Conservation (phyloP, 2,329 filamentous ascomycete genomes). For the Bipolaris bicolor region DNA sequence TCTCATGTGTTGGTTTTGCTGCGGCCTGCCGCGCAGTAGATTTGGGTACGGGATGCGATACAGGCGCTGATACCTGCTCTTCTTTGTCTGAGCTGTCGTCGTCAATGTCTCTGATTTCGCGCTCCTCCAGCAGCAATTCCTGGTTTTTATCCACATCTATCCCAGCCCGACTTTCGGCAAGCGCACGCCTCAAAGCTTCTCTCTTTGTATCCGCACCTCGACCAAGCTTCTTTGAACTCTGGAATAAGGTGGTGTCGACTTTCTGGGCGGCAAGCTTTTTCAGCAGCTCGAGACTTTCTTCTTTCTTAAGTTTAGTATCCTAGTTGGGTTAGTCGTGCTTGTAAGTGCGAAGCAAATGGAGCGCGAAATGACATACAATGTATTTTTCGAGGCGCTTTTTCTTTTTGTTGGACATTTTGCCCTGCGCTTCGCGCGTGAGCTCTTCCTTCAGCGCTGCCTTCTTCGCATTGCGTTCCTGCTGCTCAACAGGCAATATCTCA, state of each 20-base stretch:
- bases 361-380: conserved; percentile 55
- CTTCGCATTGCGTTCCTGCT: conserved; percentile 61
- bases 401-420: conserved; percentile 68
- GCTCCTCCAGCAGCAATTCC: conserved; percentile 60
- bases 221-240: conserved; percentile 79
- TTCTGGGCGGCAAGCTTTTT: conserved; percentile 80
- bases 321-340: conserved; percentile 32
- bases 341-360: background rate
- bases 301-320: conserved; percentile 92
- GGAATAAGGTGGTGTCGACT: conserved; percentile 80
- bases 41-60: background rate
- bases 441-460: conserved; percentile 61
- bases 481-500: conserved; percentile 55
- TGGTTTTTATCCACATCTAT: conserved; percentile 61
- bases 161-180: conserved; percentile 70
- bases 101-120: conserved; percentile 30
- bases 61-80: background rate
- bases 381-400: conserved; percentile 72
- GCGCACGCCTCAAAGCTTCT: conserved; percentile 67
- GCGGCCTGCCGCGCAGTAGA: background rate
- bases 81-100: conserved; percentile 42
- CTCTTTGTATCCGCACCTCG: conserved; percentile 70
- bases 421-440: conserved; percentile 59
- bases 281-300: conserved; percentile 84
- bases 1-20: conserved; percentile 4